Conservation (phyloP, 129 eudicot genomes). For the Kitagawia praeruptora region DNA sequence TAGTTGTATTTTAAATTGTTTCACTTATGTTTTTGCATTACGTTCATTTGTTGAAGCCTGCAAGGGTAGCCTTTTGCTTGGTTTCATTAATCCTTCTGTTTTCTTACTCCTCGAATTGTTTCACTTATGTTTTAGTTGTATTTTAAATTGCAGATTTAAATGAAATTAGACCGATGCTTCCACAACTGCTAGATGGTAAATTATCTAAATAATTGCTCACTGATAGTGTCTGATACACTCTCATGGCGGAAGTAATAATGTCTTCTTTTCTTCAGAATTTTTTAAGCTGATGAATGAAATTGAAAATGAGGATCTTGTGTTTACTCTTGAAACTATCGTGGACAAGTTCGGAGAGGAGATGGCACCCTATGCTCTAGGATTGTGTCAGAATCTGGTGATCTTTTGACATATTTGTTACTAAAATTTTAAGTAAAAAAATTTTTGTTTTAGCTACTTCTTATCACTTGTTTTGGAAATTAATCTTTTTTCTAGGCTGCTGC, state of each 20-base stretch:
- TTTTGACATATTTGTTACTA: not conserved
- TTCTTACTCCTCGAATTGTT: not conserved
- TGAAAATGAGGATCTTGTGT: slow-evolving; percentile 98
- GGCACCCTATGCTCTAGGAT: slow-evolving; percentile 98
- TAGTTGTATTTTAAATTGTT: no score
- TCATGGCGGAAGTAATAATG: slow-evolving; percentile 1
- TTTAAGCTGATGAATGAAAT: slow-evolving; percentile 96
- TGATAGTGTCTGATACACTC: not conserved
- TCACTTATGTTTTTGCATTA: slow-evolving; percentile 85
- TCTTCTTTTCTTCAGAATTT: slow-evolving; percentile 41
- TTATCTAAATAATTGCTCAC: not conserved
- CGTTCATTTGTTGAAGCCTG: slow-evolving; percentile 98
- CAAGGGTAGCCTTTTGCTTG: slow-evolving; percentile 36
- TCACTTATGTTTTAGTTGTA: slow-evolving; percentile 6
- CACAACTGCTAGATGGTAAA: slow-evolving; percentile 89
- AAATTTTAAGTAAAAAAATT: not conserved
- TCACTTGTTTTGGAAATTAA: not conserved
- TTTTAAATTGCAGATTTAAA: slow-evolving; percentile 41
- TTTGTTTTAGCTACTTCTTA: not conserved
- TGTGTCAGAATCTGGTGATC: slow-evolving; percentile 90
- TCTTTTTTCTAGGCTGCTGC: slow-evolving; percentile 66
- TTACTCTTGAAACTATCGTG: slow-evolving; percentile 94
- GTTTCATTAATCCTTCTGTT: not conserved
- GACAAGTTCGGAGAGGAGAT: slow-evolving; percentile 99
- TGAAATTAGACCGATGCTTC: slow-evolving; percentile 96